Base-by-base conservation (phyloP, 2,329 filamentous ascomycete genomes). In the Colletotrichum magnum region DNA sequence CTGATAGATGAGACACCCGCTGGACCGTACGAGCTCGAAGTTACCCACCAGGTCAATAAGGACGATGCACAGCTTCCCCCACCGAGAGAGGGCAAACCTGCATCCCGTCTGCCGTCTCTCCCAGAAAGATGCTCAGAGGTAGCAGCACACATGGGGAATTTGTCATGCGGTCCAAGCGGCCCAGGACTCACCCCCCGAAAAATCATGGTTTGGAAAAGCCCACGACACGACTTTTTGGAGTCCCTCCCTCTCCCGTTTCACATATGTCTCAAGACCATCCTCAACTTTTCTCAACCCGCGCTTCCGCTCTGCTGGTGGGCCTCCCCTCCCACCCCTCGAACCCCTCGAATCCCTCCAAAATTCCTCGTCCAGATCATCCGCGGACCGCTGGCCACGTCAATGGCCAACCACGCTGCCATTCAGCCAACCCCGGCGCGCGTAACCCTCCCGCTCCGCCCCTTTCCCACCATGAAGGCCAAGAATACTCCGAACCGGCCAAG, bases 91-190 rank as follows among this genome's bases (percentile, higher is more conserved):
- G 10, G 32, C 32, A 36, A 36, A 36, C 32, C 10, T 36, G 32
- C 32, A 36, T 36, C 32, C 32, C 32, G 32, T 36, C 32, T 36
- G 32, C 32, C 32, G 32, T 36, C 32, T 36, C 32, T 36, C 32
- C 32, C 32, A 36, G 32, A 36, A 36, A 36, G 32, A 36, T 36
- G 32, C 32, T 36, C 32, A 43, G 16, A 53, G 26, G 53, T 45
- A 52, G 43, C 58, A 50, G 32, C 51, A 48, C 7, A 39, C 36
- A 52, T 63, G 45, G 28, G n/a, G 52, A 58, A 70, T 70, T 70
- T 70, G 68, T 70, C 68, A 70, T 68, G 52, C 68, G 58, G 69
- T 58, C 66, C 52, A 65, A 70, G 66, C 56, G 53, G 28, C n/a
- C 18, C 43, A 15, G 36, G 26, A 24, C 36, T n/a, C 28, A 24